phyloP scores from a whole-genome alignment of 2,329 filamentous ascomycete genomes.

The Sclerotinia borealis region DNA sequence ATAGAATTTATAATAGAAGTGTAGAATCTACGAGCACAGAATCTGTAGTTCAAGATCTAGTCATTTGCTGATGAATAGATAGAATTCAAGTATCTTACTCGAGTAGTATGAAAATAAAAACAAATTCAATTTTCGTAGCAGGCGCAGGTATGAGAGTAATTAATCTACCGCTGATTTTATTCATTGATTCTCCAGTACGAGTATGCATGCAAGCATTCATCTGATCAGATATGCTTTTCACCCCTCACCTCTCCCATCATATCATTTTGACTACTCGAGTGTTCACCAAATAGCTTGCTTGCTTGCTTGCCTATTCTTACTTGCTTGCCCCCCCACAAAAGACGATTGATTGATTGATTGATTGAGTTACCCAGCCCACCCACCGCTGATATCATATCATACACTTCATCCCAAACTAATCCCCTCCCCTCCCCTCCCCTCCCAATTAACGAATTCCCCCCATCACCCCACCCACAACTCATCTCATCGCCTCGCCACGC shows the following conservation, averaged over 20 bases:
- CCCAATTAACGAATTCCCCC: background rate
- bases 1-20: no score
- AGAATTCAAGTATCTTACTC: no score
- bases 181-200: background rate
- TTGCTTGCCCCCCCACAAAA: background rate
- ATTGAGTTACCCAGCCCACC: no score
- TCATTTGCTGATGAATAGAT: no score
- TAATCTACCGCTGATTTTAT: background rate
- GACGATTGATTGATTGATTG: no score
- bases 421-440: background rate
- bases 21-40: no score
- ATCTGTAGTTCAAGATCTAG: no score
- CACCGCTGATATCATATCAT: background rate
- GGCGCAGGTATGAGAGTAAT: no score
- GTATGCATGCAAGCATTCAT: background rate
- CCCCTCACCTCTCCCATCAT: background rate
- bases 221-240: background rate
- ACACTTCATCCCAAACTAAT: constrained; percentile 1
- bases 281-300: background rate
- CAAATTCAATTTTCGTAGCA: no score
- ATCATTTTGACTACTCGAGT: background rate
- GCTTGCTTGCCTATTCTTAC: background rate
- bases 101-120: no score
- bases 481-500: background rate
- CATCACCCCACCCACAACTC: background rate